Conservation (phyloP, 805 yeast species). For the Spathaspora gorwiae region DNA sequence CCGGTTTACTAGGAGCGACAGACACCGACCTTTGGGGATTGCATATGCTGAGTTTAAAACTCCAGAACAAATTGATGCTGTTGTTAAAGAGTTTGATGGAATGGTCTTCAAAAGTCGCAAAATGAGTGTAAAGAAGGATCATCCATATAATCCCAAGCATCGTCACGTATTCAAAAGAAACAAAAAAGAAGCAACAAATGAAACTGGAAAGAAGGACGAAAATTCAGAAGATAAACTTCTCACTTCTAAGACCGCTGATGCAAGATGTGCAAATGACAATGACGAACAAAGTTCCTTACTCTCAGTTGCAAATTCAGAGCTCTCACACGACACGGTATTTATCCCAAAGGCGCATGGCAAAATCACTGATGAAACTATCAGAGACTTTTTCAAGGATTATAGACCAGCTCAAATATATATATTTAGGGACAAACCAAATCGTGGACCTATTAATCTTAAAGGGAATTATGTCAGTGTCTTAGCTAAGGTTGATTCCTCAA, state of each 20-base stretch:
- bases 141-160: conserved; percentile 34
- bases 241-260: not conserved
- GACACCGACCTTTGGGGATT: conserved; percentile 52
- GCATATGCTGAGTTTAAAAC: conserved; percentile 36
- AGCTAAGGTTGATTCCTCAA: conserved; percentile 40
- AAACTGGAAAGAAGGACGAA: not conserved
- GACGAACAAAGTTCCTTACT: not conserved
- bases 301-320: not conserved
- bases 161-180: not conserved
- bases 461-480: conserved; percentile 43
- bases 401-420: conserved; percentile 46
- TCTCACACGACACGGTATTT: conserved; percentile 44
- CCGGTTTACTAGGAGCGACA: conserved; percentile 37
- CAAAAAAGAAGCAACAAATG: not conserved
- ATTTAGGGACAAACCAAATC: conserved; percentile 31
- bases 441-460: conserved; percentile 27
- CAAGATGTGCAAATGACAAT: not conserved
- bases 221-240: not conserved
- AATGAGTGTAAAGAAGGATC: conserved; percentile 37
- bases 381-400: conserved; percentile 41
- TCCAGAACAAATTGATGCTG: conserved; percentile 24
- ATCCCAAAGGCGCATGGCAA: conserved; percentile 37
- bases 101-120: conserved; percentile 30
- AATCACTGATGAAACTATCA: conserved; percentile 41
- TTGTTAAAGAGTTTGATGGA: conserved; percentile 22